These are phyloP conservation scores for Candida mesenterica DNA, from an alignment of 1,139 yeast species.

Conservation along the genomic window DNA sequence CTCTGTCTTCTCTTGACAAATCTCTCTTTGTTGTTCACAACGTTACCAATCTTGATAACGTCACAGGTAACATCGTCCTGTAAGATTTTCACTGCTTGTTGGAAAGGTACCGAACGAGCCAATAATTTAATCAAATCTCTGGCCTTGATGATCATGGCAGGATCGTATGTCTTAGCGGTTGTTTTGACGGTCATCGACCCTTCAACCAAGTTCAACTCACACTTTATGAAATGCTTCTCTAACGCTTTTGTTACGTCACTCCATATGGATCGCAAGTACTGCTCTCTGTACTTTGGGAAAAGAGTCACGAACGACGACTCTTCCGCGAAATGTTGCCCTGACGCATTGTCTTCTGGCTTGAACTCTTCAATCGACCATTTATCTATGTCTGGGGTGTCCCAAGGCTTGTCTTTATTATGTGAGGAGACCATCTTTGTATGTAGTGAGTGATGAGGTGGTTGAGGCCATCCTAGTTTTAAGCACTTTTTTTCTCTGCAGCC, in stretches of 20 bases:
- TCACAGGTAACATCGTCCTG: conserved; percentile 96
- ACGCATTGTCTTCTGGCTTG: conserved; percentile 81
- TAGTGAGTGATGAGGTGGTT: conserved; percentile 1
- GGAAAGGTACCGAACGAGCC: conserved; percentile 96
- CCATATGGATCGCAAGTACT: conserved; percentile 87
- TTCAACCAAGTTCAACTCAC: conserved; percentile 87
- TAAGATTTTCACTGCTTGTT: conserved; percentile 89
- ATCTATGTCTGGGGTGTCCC: conserved; percentile 96
- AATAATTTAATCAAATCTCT: conserved; percentile 89
- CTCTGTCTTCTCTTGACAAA: conserved; percentile 95
- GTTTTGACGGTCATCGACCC: conserved; percentile 98
- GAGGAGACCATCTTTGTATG: conserved; percentile 73
- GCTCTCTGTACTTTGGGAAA: conserved; percentile 95
- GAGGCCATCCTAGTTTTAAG: not conserved
- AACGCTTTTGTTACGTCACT: conserved; percentile 83
- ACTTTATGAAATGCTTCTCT: conserved; percentile 69
- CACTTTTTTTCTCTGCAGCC: not conserved
- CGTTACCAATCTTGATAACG: conserved; percentile 89
- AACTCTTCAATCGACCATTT: conserved; percentile 92
- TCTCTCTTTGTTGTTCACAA: conserved; percentile 86
- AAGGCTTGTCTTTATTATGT: conserved; percentile 91
- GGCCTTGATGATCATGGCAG: conserved; percentile 90
- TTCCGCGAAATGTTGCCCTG: conserved; percentile 87
- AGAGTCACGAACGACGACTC: conserved; percentile 93
- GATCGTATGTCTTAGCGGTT: conserved; percentile 92